Percentiles rank a stretch among this genome's conserved stretches.
These are phyloP conservation scores for Aspergillus cristatus DNA, from an alignment of 495 filamentous ascomycete genomes.

Conservation along the genomic window DNA sequence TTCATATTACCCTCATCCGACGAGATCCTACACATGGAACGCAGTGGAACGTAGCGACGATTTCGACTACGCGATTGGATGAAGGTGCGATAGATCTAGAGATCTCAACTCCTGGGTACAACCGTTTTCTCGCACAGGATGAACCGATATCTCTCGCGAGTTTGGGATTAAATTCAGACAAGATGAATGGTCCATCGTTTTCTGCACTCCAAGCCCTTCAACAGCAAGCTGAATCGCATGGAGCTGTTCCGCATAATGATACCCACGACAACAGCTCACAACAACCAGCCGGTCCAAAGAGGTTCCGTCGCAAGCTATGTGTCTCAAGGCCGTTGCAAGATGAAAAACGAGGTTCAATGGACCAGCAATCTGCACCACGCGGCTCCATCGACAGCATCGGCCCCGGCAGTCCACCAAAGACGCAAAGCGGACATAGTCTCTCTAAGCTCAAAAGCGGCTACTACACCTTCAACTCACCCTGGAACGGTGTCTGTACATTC, in stretches of 20 bases:
- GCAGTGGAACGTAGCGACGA: conserved; percentile 85
- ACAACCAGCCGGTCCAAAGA: conserved; percentile 16
- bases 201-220: conserved; percentile 10
- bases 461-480: conserved; percentile 66
- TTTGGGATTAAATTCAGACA: conserved; percentile 19
- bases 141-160: conserved; percentile 25
- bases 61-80: conserved; percentile 38
- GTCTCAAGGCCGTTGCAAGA: conserved; percentile 22
- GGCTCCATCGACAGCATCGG: conserved; percentile 8
- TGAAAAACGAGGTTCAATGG: conserved; percentile 11
- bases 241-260: conserved; percentile 1
- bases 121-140: conserved; percentile 42
- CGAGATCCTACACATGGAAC: conserved; percentile 68
- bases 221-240: conserved; percentile 5
- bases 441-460: conserved; percentile 39
- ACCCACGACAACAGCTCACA: conserved; percentile 1
- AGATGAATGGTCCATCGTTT: conserved; percentile 9
- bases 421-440: conserved; percentile 3
- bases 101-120: conserved; percentile 52
- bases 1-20: conserved; percentile 80
- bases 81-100: conserved; percentile 46
- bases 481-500: conserved; percentile 80
- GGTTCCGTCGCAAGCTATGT: conserved; percentile 31
- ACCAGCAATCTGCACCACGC: conserved; percentile 4
- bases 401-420: conserved; percentile 4